phyloP scores from a whole-genome alignment of 495 filamentous ascomycete genomes.

The Xylaria castorea region DNA sequence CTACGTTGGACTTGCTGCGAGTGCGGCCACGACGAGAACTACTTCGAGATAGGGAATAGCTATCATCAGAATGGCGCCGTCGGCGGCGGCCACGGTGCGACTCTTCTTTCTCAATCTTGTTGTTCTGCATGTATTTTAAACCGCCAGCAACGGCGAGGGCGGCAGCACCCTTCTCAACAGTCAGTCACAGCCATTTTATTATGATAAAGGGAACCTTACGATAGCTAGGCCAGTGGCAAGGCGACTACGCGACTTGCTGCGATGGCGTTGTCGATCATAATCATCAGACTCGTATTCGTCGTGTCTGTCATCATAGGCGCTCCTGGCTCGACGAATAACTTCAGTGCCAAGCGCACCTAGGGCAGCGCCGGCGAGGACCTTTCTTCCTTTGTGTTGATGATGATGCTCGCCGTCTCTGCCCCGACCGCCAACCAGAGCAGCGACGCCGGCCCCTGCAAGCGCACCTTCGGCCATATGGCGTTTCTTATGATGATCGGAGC shows the following conservation, averaged over 20 bases:
- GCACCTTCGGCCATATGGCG: slow-evolving; percentile 89
- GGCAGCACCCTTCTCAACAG: slow-evolving; percentile 58
- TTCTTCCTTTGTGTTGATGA: slow-evolving; percentile 68
- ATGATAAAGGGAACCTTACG: slow-evolving; percentile 48
- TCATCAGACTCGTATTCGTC: slow-evolving; percentile 55
- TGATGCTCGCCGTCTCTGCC: slow-evolving; percentile 58
- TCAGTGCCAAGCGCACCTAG: slow-evolving; percentile 84
- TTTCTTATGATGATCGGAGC: slow-evolving; percentile 66
- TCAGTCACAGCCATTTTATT: neutral
- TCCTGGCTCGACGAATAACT: slow-evolving; percentile 73
- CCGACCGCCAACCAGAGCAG: slow-evolving; percentile 74
- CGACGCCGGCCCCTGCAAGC: slow-evolving; percentile 76
- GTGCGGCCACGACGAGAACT: slow-evolving; percentile 47
- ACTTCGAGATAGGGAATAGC: slow-evolving; percentile 43
- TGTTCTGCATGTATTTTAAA: slow-evolving; percentile 74
- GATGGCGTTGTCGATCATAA: slow-evolving; percentile 33
- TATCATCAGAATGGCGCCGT: slow-evolving; percentile 57
- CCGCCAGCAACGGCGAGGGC: slow-evolving; percentile 77
- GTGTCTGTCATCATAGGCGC: slow-evolving; percentile 70
- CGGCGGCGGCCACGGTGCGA: slow-evolving; percentile 72
- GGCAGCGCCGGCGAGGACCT: slow-evolving; percentile 79
- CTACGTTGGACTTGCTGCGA: slow-evolving; percentile 68
- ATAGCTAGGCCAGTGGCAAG: slow-evolving; percentile 76
- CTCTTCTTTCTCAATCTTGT: slow-evolving; percentile 69
- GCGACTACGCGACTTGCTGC: slow-evolving; percentile 45